phyloP scores from a whole-genome alignment of 768 basidiomycete genomes.

The Scleroderma citrinum region DNA sequence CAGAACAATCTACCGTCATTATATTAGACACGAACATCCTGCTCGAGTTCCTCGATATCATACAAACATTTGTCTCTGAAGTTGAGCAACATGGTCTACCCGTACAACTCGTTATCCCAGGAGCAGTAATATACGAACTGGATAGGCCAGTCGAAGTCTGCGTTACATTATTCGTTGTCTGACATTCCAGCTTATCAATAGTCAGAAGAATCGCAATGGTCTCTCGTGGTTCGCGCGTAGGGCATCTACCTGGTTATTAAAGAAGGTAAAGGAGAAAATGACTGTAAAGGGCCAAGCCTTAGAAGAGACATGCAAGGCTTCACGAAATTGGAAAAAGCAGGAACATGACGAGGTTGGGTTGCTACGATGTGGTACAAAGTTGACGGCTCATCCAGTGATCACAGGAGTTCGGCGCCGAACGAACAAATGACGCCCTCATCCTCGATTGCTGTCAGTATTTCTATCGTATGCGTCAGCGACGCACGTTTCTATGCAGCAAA shows the following conservation, averaged over 20 bases:
- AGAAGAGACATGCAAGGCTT: conserved; percentile 55
- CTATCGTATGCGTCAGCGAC: conserved; percentile 29
- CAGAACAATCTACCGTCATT: conserved; percentile 41
- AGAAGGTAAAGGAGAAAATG: conserved; percentile 51
- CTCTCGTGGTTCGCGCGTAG: conserved; percentile 62
- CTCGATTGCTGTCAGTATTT: conserved; percentile 73
- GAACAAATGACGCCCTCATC: conserved; percentile 63
- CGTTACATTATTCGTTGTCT: not conserved
- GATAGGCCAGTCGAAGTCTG: conserved; percentile 47
- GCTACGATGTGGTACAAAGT: not conserved
- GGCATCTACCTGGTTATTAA: conserved; percentile 64
- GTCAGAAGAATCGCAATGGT: conserved; percentile 35
- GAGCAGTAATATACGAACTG: conserved; percentile 70
- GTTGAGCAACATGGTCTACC: conserved; percentile 44
- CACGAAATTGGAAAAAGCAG: conserved; percentile 55
- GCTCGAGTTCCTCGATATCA: conserved; percentile 56
- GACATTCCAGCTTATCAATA: conserved; percentile 8
- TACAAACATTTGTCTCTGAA: conserved; percentile 61
- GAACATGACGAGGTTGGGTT: conserved; percentile 38
- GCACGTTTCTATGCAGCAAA: conserved; percentile 57
- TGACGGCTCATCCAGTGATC: not conserved
- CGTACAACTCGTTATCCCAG: conserved; percentile 64
- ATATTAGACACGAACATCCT: conserved; percentile 80
- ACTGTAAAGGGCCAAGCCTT: conserved; percentile 56
- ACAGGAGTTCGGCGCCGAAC: conserved; percentile 28